Base-by-base conservation (phyloP, 257 asterid species). In the Scutellaria barbata region DNA sequence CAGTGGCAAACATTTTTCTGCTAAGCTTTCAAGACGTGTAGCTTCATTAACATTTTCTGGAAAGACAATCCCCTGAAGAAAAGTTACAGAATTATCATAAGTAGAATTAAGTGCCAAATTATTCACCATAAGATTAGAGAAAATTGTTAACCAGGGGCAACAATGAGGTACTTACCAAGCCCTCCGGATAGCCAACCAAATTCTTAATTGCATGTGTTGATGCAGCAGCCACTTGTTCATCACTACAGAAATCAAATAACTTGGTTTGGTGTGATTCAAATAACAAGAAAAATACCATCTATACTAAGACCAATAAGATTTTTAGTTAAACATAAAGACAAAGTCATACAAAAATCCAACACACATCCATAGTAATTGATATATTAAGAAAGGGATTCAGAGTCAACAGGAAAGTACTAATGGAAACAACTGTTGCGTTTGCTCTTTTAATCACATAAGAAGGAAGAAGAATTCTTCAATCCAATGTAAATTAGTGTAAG, bases 221-320 rank as follows among this genome's bases (percentile, higher is more conserved):
- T 81, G 96, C 87, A 59, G 96, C 60, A 63, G 96, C 96, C 69
- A 89, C 99, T 83, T 74, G 87, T 70, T 89, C 99, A 81, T 92
- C 95, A 55, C 99, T 92, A 63, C 53, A 79, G 58, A 63, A 52
- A 78, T 57, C 4, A 71, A 48, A 67, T 20, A 40, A 33, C 47
- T 52, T 53, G 53, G 43, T 46, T 66, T 33, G 11, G 20, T 16
- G 47, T 33, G 66, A 33, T 65, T 63, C n/a, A 50, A 16, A 65
- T 58, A 67, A 14, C 47, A 53, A 53, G 11, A 55, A 16, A 47
- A 41, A 25, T 30, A 30, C 35, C 35, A 30, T 3, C 35, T 30
- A 2, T 30, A 40, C 20, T 39, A 48, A 16, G 54, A 39, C 53
- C 12, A 17, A 30, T n/a, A 14, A 12, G 13, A 8, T 47, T 16